A percentile compares a stretch with the other conserved stretches of the same genome.
These are phyloP conservation scores for Trametes cinnabarina DNA, from an alignment of 768 basidiomycete genomes.

Conservation along the genomic window DNA sequence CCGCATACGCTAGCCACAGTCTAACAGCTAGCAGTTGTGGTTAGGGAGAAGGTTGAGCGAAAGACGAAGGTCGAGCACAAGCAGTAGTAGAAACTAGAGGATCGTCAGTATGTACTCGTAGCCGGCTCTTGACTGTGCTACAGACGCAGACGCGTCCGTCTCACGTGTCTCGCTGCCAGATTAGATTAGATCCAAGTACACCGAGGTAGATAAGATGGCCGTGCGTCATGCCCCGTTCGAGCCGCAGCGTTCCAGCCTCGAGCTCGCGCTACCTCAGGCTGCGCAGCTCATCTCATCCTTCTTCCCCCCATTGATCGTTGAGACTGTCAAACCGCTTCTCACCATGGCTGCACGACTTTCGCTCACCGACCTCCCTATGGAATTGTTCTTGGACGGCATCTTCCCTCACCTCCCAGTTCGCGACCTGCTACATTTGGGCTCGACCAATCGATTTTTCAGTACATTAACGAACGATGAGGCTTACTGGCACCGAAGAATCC, in stretches of 20 bases:
- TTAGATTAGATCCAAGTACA: background rate
- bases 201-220: background rate
- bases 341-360: background rate
- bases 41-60: background rate
- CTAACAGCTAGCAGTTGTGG: background rate
- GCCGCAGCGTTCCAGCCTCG: too few relatives aligned
- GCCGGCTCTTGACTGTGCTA: too few relatives aligned
- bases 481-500: conserved; percentile 72
- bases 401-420: conserved; percentile 52
- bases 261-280: too few relatives aligned
- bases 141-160: too few relatives aligned
- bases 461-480: conserved; percentile 65
- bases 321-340: background rate
- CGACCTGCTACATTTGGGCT: conserved; percentile 57
- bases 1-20: background rate
- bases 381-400: conserved; percentile 75
- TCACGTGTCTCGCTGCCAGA: conserved; percentile 1
- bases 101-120: too few relatives aligned
- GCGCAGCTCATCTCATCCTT: too few relatives aligned
- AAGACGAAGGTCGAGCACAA: background rate
- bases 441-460: conserved; percentile 66
- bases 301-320: too few relatives aligned
- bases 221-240: too few relatives aligned
- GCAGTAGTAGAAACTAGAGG: background rate
- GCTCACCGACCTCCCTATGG: conserved; percentile 63